A percentile compares a stretch with the other conserved stretches of the same genome.
Evolutionary conservation across 2,329 filamentous ascomycete genomes (phyloP).

Genomic region (Xylariaceae sp.): DNA sequence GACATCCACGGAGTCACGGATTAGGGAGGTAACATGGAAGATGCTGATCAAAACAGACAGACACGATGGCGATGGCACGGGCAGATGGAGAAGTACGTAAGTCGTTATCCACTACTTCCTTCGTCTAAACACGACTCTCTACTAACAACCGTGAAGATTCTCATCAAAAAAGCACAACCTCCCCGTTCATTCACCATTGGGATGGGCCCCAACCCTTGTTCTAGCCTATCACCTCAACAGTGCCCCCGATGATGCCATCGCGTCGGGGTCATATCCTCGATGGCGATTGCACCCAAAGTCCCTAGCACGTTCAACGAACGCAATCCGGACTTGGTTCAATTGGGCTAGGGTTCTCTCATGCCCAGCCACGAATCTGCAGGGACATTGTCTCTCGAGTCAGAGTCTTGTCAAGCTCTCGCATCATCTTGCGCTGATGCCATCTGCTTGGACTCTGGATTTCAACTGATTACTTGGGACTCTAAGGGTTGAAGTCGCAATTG

Average conservation of each 20-base stretch:
- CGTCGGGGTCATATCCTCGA: conserved; percentile 11
- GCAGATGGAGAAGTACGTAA: not conserved
- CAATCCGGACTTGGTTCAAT: not conserved
- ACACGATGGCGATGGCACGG: not conserved
- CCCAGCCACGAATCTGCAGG: not conserved
- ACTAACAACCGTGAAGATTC: not conserved
- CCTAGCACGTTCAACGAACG: conserved; percentile 1
- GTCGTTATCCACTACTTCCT: not conserved
- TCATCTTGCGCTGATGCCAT: not conserved
- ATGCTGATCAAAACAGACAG: not conserved
- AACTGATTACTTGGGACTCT: not conserved
- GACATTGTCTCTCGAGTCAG: not conserved
- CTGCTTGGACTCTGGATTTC: not conserved
- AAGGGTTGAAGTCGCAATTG: not conserved
- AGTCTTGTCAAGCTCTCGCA: not conserved
- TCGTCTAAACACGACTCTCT: not conserved
- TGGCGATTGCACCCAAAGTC: conserved; percentile 7
- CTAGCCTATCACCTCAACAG: conserved; percentile 24
- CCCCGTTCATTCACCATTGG: too few species aligned
- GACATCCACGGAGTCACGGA: too few species aligned
- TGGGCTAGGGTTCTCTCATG: not conserved
- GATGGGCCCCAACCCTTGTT: not conserved
- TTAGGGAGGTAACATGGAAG: too few species aligned
- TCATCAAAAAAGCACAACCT: not conserved
- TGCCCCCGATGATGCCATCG: conserved; percentile 25